These are phyloP conservation scores for Lentinula aciculospora DNA, from an alignment of 768 basidiomycete species.

Conservation along the genomic window DNA sequence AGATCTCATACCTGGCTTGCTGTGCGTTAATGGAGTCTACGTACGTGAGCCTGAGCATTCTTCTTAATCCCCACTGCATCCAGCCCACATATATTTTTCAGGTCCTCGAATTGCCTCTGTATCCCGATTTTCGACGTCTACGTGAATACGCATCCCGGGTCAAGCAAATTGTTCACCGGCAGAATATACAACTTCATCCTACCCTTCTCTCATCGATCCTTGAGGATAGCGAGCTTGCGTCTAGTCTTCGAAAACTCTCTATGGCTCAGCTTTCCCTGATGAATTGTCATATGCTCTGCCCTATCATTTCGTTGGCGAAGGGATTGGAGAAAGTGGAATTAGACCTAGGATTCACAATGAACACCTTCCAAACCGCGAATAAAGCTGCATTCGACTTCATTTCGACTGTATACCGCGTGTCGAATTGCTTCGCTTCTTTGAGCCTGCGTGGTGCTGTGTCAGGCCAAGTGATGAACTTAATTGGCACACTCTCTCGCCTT, in stretches of 20 bases:
- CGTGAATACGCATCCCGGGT: conserved; percentile 29
- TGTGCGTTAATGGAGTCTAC: conserved; percentile 22
- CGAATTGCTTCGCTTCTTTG: conserved; percentile 26
- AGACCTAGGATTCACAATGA: conserved; percentile 32
- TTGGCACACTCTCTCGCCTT: conserved; percentile 27
- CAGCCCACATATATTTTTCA: background rate
- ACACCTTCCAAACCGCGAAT: conserved; percentile 10
- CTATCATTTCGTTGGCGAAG: conserved; percentile 26
- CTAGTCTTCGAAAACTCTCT: conserved; percentile 21
- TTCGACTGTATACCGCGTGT: conserved; percentile 21
- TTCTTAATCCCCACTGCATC: background rate
- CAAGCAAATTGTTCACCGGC: conserved; percentile 28
- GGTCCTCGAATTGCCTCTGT: conserved; percentile 1
- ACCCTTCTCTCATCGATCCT: conserved; percentile 16
- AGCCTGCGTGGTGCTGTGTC: conserved; percentile 32
- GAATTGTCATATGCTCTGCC: conserved; percentile 16
- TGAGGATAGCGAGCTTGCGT: conserved; percentile 2
- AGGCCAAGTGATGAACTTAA: conserved; percentile 21
- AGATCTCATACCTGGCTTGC: conserved; percentile 27
- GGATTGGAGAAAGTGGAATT: conserved; percentile 27
- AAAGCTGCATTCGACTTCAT: conserved; percentile 20
- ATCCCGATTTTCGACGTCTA: conserved; percentile 20
- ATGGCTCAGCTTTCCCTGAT: conserved; percentile 23
- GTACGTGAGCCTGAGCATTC: conserved; percentile 21
- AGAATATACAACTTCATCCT: conserved; percentile 19